Evolutionary conservation across 2,329 filamentous ascomycete genomes (phyloP).

Genomic region (Trichocomaceae sp.): DNA sequence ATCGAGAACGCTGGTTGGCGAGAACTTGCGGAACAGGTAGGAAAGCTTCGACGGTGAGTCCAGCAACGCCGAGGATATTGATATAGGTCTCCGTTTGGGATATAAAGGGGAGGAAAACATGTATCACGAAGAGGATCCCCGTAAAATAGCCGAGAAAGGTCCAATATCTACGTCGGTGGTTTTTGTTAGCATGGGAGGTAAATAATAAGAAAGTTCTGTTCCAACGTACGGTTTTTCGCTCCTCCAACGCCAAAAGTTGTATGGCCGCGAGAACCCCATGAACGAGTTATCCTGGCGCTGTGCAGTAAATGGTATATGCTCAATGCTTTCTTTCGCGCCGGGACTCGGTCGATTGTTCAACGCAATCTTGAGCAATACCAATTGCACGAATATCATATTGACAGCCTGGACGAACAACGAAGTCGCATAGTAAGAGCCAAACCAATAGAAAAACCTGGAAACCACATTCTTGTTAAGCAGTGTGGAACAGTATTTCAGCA

Average conservation of each 20-base stretch:
- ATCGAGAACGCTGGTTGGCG: slow-evolving; percentile 42
- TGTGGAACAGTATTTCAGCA: background rate
- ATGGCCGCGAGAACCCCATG: slow-evolving; percentile 43
- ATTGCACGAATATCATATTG: slow-evolving; percentile 55
- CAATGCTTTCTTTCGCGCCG: slow-evolving; percentile 32
- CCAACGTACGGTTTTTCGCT: slow-evolving; percentile 43
- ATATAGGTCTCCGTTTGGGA: slow-evolving; percentile 38
- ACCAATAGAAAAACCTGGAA: slow-evolving; percentile 57
- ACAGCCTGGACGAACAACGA: slow-evolving; percentile 55
- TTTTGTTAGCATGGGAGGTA: background rate
- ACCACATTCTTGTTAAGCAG: background rate
- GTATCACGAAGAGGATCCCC: slow-evolving; percentile 44
- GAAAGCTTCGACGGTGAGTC: slow-evolving; percentile 43
- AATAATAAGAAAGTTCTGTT: background rate
- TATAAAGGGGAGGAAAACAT: slow-evolving; percentile 48
- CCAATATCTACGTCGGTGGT: slow-evolving; percentile 44
- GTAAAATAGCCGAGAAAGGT: slow-evolving; percentile 51
- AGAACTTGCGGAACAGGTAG: slow-evolving; percentile 44
- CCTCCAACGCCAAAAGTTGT: slow-evolving; percentile 60
- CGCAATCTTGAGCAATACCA: slow-evolving; percentile 55
- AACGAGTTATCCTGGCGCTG: slow-evolving; percentile 19
- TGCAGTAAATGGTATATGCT: slow-evolving; percentile 37
- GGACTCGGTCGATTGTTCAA: slow-evolving; percentile 49
- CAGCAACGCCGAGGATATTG: slow-evolving; percentile 38
- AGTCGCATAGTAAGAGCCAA: slow-evolving; percentile 54